Evolutionary conservation across 2,329 filamentous ascomycete species (phyloP).

Genomic region (Mycosphaerella arachidis): DNA sequence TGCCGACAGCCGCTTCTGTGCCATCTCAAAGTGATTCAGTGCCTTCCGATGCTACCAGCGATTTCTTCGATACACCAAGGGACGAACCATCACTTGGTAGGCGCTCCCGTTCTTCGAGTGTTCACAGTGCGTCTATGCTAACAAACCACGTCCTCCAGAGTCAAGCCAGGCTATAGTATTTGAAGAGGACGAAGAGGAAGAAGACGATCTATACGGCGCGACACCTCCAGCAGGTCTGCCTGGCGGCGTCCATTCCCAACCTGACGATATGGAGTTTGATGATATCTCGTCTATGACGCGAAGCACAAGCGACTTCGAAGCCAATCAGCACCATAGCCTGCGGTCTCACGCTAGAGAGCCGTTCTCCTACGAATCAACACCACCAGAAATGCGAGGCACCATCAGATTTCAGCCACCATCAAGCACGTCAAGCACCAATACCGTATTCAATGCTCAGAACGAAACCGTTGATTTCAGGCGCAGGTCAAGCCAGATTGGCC

Average conservation of each 20-base stretch:
- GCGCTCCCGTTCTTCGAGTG: not conserved
- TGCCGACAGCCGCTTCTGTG: too few relatives aligned
- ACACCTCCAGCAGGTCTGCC: not conserved
- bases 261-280: not conserved
- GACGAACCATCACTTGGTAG: not conserved
- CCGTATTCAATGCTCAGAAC: not conserved
- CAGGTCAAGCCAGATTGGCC: not conserved
- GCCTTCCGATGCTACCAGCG: not conserved
- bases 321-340: not conserved
- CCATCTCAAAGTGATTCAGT: too few relatives aligned
- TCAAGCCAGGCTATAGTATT: not conserved
- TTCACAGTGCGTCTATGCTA: not conserved
- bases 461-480: not conserved
- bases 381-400: too few relatives aligned
- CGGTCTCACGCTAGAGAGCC: not conserved
- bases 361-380: not conserved
- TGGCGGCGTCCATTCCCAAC: not conserved
- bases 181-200: not conserved
- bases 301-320: not conserved
- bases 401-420: too few relatives aligned
- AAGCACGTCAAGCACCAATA: not conserved
- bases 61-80: not conserved
- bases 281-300: not conserved
- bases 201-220: not conserved
- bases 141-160: not conserved